Conservation (phyloP, 805 yeast species). For the Candida sphagnicola region DNA sequence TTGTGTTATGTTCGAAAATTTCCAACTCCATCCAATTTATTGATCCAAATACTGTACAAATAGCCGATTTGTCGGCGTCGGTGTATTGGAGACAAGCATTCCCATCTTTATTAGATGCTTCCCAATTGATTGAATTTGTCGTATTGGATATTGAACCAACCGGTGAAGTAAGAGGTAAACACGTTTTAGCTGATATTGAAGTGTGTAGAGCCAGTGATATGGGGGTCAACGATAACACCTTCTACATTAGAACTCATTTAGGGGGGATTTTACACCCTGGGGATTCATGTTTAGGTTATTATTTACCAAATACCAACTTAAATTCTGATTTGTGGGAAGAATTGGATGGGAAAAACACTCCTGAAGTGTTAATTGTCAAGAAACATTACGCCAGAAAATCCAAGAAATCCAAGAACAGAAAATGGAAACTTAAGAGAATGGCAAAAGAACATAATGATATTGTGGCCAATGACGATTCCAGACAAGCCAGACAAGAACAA, state of each 20-base stretch:
- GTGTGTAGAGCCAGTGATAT: conserved; percentile 86
- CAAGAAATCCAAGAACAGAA: conserved; percentile 70
- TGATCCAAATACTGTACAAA: conserved; percentile 78
- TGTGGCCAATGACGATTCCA: conserved; percentile 64
- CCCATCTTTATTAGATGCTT: conserved; percentile 66
- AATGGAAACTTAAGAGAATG: conserved; percentile 95
- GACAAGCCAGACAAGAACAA: conserved; percentile 81
- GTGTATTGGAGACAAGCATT: conserved; percentile 85
- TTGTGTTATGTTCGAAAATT: conserved; percentile 81
- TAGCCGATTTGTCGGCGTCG: conserved; percentile 65
- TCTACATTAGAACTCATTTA: conserved; percentile 82
- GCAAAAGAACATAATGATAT: conserved; percentile 91
- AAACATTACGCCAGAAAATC: conserved; percentile 80
- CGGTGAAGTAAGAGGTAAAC: conserved; percentile 71
- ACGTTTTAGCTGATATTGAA: conserved; percentile 84
- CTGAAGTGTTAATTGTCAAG: conserved; percentile 88
- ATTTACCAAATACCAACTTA: conserved; percentile 77
- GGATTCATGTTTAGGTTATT: conserved; percentile 92
- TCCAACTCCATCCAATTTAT: conserved; percentile 81
- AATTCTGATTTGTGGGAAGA: conserved; percentile 83
- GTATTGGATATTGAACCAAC: conserved; percentile 94
- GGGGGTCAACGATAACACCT: conserved; percentile 81
- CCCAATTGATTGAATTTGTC: conserved; percentile 78
- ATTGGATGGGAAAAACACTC: conserved; percentile 56
- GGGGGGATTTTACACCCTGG: conserved; percentile 97